These are phyloP conservation scores for Geotrichum siamense DNA, from an alignment of 1,139 yeast species.

Conservation along the genomic window DNA sequence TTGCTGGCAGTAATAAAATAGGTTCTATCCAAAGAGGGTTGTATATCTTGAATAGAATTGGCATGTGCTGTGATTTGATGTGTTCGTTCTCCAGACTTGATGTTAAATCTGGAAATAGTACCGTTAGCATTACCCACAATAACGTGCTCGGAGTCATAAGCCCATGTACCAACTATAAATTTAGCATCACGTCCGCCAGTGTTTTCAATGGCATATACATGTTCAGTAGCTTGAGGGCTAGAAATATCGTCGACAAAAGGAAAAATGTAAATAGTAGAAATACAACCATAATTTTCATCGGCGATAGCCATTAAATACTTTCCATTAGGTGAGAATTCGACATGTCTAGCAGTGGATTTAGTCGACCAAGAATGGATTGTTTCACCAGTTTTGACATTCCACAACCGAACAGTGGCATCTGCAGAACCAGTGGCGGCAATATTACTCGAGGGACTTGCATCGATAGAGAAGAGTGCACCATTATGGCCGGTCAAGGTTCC, in stretches of 20 bases:
- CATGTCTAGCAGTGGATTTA: conserved; percentile 84
- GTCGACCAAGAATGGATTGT: conserved; percentile 67
- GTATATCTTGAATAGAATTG: conserved; percentile 73
- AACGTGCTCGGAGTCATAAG: conserved; percentile 64
- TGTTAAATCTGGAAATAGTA: conserved; percentile 69
- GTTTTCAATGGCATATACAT: conserved; percentile 48
- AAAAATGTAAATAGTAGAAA: conserved; percentile 68
- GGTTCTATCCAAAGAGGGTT: conserved; percentile 77
- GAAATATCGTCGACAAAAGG: conserved; percentile 47
- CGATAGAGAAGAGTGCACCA: conserved; percentile 96
- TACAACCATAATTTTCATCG: conserved; percentile 89
- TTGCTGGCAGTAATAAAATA: conserved; percentile 90
- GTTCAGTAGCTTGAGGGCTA: conserved; percentile 40
- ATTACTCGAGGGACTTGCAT: conserved; percentile 59
- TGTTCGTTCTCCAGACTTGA: conserved; percentile 63
- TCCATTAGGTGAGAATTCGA: conserved; percentile 75
- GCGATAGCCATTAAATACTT: conserved; percentile 66
- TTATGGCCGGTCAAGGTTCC: conserved; percentile 88
- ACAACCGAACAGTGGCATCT: conserved; percentile 76
- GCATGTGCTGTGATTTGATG: conserved; percentile 62
- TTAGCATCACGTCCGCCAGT: conserved; percentile 50
- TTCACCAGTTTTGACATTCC: conserved; percentile 78
- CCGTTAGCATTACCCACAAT: conserved; percentile 90
- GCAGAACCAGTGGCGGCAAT: conserved; percentile 82
- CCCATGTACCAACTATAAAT: conserved; percentile 85